Evolutionary conservation across 1,284 basidiomycete species (phyloP), one percentile per base, ranked within the genome.

Genomic region (Irpex sp.): DNA sequence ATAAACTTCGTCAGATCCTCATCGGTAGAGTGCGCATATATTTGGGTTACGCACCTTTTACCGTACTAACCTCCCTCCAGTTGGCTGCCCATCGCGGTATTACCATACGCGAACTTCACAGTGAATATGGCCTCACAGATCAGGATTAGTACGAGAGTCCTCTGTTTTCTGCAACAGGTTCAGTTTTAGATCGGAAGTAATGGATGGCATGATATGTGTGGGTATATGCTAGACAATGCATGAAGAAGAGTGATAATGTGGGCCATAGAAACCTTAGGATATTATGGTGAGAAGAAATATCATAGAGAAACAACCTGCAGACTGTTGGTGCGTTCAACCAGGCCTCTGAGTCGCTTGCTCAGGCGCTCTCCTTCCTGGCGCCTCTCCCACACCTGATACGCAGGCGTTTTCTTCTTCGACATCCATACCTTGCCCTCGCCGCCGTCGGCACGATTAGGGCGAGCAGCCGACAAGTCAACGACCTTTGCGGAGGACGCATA

Each of bases 401-500:
- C 89, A 11, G 94, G 94, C 62, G 82, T 88, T 72, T 87, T 83
- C 78, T 87, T 90, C 77, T 83, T 84, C 26, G 87, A 87, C 71
- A 88, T 78, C 94, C 94, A 96, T 13, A 55, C 35, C 17, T 61
- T 58, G 6, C 73, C 74, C 39, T 71, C 68, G 47, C 73, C 76
- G 54, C 76, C 72, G 65, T 78, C 46, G 74, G 76, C 76, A 15
- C 84, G 78, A 66, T 77, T 82, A 39, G 80, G 78, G 61, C 84
- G 83, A 61, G 88, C 70, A 21, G 75, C 78, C 0, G 91, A 90
- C 31, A 97, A 79, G 74, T 97, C 94, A 46, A 97, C 89, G 46
- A 97, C 87, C 6, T 85, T 83, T 0, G 92, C 89, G 1, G 86
- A 85, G 0, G 93, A 86, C 0, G 93, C 90, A 73, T 91, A 94